Percentiles rank a stretch among this genome's conserved stretches.
Conservation (phyloP, 441 rosid species). For the Melastoma candidum region DNA sequence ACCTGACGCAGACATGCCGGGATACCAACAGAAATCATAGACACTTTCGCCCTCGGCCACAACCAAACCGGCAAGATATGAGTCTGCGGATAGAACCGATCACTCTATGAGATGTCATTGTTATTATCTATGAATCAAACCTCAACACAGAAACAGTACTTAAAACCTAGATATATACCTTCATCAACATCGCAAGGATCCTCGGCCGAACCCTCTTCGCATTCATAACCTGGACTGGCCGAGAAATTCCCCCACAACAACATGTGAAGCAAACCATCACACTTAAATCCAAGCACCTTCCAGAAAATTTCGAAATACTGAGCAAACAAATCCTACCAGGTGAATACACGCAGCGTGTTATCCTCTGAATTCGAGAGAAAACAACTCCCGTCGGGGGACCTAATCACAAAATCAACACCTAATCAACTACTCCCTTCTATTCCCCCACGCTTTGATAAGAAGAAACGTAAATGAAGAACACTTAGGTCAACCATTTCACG, state of each 20-base stretch:
- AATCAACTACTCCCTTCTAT: too few species aligned
- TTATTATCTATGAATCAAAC: neutral
- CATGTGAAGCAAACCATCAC: neutral
- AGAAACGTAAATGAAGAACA: neutral
- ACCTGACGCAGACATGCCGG: constrained; percentile 80
- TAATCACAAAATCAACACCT: constrained; percentile 10
- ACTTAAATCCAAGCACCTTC: neutral
- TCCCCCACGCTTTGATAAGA: too few species aligned
- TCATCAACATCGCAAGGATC: too few species aligned
- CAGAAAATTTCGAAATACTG: neutral
- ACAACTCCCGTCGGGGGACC: constrained; percentile 87
- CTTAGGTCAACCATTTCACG: constrained; percentile 42
- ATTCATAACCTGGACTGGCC: too few species aligned
- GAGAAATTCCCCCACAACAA: too few species aligned
- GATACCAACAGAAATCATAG: constrained; percentile 88
- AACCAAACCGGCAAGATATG: constrained; percentile 48
- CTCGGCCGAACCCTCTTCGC: too few species aligned
- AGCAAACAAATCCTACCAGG: constrained; percentile 30
- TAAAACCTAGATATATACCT: too few species aligned
- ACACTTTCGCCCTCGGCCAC: constrained; percentile 80
- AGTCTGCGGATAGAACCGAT: constrained; percentile 39
- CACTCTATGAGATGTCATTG: neutral
- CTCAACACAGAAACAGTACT: neutral
- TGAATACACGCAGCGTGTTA: constrained; percentile 51
- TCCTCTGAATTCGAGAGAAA: constrained; percentile 68